These are phyloP conservation scores for Novymonas esmeraldas DNA, from an alignment of 208 protist genomes.

Conservation along the genomic window DNA sequence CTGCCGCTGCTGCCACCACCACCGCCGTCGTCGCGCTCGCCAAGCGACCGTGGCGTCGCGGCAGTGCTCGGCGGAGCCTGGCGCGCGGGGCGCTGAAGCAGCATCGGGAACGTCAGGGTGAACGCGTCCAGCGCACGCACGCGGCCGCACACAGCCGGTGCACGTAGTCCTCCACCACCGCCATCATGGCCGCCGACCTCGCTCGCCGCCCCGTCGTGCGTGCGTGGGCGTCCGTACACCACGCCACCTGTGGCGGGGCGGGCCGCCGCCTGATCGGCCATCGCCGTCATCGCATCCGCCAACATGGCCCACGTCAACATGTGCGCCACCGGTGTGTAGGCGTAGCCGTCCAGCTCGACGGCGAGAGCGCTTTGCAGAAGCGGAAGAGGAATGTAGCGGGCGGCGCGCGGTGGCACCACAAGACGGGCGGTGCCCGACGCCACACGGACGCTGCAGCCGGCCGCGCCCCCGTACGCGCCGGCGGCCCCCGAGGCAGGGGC, in stretches of 20 bases:
- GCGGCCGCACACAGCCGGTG: not conserved
- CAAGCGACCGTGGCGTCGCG: no score
- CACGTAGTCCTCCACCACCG: not conserved
- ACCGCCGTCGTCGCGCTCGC: not conserved
- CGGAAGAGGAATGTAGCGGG: constrained; percentile 17
- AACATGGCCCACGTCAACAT: constrained; percentile 33
- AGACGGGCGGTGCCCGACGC: not conserved
- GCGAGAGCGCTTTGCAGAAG: constrained; percentile 7
- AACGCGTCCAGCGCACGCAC: constrained; percentile 10
- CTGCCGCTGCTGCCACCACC: constrained; percentile 1
- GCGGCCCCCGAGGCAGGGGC: not conserved
- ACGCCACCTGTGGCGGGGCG: not conserved
- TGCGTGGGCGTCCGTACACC: not conserved
- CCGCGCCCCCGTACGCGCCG: not conserved
- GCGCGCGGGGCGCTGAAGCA: no score
- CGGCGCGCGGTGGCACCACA: constrained; percentile 11
- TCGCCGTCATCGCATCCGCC: constrained; percentile 26
- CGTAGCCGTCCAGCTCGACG: constrained; percentile 20
- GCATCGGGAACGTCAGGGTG: constrained; percentile 25
- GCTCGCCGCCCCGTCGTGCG: not conserved
- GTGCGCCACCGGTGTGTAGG: constrained; percentile 7
- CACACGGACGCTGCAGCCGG: not conserved
- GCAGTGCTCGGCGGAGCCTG: no score
- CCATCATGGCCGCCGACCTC: not conserved
- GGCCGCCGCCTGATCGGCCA: constrained; percentile 14